phyloP scores from a whole-genome alignment of 2,329 filamentous ascomycete species.

The Arachnomyces sp. region DNA sequence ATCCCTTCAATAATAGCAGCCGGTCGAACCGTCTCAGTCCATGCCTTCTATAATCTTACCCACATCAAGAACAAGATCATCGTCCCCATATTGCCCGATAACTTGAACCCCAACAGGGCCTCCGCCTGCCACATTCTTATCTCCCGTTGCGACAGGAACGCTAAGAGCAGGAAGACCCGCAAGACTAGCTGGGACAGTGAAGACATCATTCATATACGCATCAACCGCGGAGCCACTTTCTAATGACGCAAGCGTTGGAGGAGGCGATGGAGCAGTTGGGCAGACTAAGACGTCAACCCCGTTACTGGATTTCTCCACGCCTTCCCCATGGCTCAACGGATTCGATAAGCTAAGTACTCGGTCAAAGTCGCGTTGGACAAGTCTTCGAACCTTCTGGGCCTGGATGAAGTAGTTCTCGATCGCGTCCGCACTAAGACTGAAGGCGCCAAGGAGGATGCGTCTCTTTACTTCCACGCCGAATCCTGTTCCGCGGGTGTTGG shows the following conservation, averaged over 20 bases:
- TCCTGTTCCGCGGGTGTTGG: constrained; percentile 60
- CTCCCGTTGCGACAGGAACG: constrained; percentile 53
- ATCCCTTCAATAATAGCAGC: constrained; percentile 11
- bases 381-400: constrained; percentile 74
- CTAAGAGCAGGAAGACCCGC: constrained; percentile 85
- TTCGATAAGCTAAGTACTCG: constrained; percentile 62
- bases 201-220: constrained; percentile 85
- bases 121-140: constrained; percentile 4
- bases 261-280: constrained; percentile 72
- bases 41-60: constrained; percentile 28
- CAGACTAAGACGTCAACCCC: constrained; percentile 76
- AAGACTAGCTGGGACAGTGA: constrained; percentile 89
- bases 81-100: constrained; percentile 41
- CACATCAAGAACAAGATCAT: constrained; percentile 33
- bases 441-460: constrained; percentile 81
- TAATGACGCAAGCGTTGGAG: constrained; percentile 58
- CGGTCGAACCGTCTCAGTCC: constrained; percentile 8
- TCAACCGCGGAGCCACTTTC: constrained; percentile 47
- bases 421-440: constrained; percentile 78
- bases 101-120: constrained; percentile 36
- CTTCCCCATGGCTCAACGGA: constrained; percentile 43
- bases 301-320: constrained; percentile 27
- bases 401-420: constrained; percentile 97
- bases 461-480: constrained; percentile 81
- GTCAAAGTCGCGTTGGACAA: constrained; percentile 84